Evolutionary conservation across 1,284 basidiomycete genomes (phyloP), one percentile per base, ranked within the genome.

Genomic region (Hortiboletus rubellus): DNA sequence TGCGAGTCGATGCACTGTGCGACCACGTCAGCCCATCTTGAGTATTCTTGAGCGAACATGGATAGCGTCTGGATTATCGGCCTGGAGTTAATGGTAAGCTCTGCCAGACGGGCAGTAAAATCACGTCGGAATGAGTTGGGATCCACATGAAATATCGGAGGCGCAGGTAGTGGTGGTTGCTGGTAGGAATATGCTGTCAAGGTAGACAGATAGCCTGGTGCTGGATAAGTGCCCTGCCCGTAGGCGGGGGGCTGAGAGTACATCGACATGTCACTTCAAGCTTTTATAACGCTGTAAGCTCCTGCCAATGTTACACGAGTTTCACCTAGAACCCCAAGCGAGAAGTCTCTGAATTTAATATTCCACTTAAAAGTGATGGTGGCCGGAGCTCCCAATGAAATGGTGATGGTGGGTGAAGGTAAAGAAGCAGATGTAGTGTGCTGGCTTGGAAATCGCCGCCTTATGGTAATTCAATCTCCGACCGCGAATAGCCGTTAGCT

Each of bases 41-140:
- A 79, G 71, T 91, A 88, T 59, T 96, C 91, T 78, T 94, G 91
- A 37, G 97, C 96, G 67, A 94, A 85, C 80, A 96, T 86, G 33
- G 96, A 98, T n/a, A 99, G 78, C 60, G 85, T 85, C 76, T 96
- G 95, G 66, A 99, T 99, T 63, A 98, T 89, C 15, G 94, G 92
- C 70, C 96, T 90, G 64, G 95, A 97, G 76, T 99, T 99, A 80
- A 96, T 88, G 43, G 89, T 95, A 60, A 99, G 87, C 64, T 91
- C 85, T 67, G 86, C 80, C 58, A 98, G 86, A 58, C 93, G 89
- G 49, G 79, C 74, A 61, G 83, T 75, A 75, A 90, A 94, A 74
- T 92, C 89, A 75, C 85, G 84, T 64, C 92, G 89, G 75, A 96
- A 96, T 37, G 82, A 81, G 68, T 81, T 82, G 36, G 92, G 84